Evolutionary conservation across 495 filamentous ascomycete genomes (phyloP).

Genomic region (Cercophora scortea): DNA sequence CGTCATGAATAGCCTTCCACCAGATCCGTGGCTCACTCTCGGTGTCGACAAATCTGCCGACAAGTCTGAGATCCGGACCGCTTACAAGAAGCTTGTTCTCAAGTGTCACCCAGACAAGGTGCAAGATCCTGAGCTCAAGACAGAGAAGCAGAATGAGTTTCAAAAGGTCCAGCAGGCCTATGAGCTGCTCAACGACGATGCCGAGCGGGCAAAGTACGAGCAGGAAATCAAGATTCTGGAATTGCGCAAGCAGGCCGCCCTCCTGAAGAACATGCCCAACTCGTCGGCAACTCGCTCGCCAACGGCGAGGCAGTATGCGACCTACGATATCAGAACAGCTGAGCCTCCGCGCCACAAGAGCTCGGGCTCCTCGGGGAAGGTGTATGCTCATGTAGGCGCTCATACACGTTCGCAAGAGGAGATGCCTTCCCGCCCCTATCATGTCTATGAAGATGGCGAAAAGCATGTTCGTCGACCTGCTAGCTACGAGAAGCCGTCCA

Average conservation of each 20-base stretch:
- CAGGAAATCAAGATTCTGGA: slow-evolving; percentile 58
- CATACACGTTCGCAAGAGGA: slow-evolving; percentile 38
- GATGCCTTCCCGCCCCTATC: slow-evolving; percentile 16
- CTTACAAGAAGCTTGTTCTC: slow-evolving; percentile 86
- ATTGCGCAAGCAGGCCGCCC: slow-evolving; percentile 20
- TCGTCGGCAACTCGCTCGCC: slow-evolving; percentile 26
- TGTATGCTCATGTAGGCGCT: slow-evolving; percentile 24
- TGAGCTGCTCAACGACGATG: slow-evolving; percentile 79
- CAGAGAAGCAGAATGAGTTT: slow-evolving; percentile 72
- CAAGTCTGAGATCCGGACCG: slow-evolving; percentile 63
- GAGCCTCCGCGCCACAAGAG: slow-evolving; percentile 25
- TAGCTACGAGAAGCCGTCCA: slow-evolving; percentile 39
- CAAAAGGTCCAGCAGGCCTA: slow-evolving; percentile 91
- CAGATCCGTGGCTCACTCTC: slow-evolving; percentile 77
- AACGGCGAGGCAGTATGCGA: slow-evolving; percentile 10
- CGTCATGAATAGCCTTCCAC: slow-evolving; percentile 59
- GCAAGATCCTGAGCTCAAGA: slow-evolving; percentile 57
- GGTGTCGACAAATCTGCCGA: slow-evolving; percentile 71
- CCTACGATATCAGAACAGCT: slow-evolving; percentile 24
- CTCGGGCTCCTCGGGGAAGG: slow-evolving; percentile 21
- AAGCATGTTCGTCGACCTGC: slow-evolving; percentile 30
- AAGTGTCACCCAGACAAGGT: slow-evolving; percentile 96
- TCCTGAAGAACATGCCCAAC: slow-evolving; percentile 28
- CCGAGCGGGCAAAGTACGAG: slow-evolving; percentile 66
- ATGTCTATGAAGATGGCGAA: slow-evolving; percentile 23